phyloP scores from a whole-genome alignment of 352 stramenopile species.

The Globisporangium emineosum region DNA sequence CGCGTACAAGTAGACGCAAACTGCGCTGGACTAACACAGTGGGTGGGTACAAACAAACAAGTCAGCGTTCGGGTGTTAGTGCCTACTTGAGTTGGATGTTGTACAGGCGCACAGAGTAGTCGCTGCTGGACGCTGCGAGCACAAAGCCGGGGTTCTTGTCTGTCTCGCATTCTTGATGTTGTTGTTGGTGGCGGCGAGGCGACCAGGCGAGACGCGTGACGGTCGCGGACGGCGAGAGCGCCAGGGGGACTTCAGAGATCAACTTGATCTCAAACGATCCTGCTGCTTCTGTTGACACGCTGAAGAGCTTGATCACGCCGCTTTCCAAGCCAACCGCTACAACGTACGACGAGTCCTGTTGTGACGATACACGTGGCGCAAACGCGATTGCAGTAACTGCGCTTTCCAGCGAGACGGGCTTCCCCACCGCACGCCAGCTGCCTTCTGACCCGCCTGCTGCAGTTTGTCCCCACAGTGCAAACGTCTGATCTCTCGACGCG shows the following conservation, averaged over 20 bases:
- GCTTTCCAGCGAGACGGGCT: constrained; percentile 26
- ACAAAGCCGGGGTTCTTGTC: not conserved
- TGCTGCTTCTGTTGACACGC: constrained; percentile 8
- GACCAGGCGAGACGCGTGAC: constrained; percentile 55
- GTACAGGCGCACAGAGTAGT: constrained; percentile 58
- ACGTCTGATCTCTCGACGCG: constrained; percentile 61
- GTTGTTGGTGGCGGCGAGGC: not conserved
- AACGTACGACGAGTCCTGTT: constrained; percentile 20
- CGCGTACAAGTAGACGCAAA: constrained; percentile 37
- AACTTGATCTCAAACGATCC: constrained; percentile 12
- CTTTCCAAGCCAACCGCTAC: constrained; percentile 63
- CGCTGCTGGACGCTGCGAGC: constrained; percentile 43
- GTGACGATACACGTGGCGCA: constrained; percentile 17
- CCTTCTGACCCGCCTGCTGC: not conserved
- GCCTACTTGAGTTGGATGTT: constrained; percentile 23
- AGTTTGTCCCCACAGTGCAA: constrained; percentile 45
- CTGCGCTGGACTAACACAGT: not conserved
- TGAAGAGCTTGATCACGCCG: constrained; percentile 42
- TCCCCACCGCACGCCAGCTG: constrained; percentile 24
- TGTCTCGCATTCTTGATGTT: not conserved
- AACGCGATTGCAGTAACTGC: constrained; percentile 70
- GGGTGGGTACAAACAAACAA: not conserved
- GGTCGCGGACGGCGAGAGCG: constrained; percentile 30
- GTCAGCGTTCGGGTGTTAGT: not conserved
- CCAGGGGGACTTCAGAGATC: constrained; percentile 21